These are phyloP conservation scores for Fusarium sp. DNA, from an alignment of 2,329 filamentous ascomycete genomes.

Conservation along the genomic window DNA sequence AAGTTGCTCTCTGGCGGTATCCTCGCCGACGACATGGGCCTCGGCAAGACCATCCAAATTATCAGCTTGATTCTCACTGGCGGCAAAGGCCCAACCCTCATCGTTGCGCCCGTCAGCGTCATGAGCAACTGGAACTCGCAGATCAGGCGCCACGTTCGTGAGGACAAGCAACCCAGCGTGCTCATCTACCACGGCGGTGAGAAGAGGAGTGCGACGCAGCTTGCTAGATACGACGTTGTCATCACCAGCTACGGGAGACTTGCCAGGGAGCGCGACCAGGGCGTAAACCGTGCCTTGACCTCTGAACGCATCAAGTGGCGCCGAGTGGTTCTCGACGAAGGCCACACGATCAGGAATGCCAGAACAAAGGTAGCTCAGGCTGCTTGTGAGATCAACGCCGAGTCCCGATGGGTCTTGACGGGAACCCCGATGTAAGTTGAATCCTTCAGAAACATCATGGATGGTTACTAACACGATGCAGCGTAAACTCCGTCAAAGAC, in stretches of 20 bases:
- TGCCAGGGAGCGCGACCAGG: conserved; percentile 68
- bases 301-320: conserved; percentile 70
- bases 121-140: conserved; percentile 93
- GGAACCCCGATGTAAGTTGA: conserved; percentile 79
- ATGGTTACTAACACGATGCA: conserved; percentile 48
- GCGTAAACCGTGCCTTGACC: conserved; percentile 56
- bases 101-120: conserved; percentile 83
- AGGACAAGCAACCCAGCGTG: conserved; percentile 71
- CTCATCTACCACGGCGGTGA: conserved; percentile 78
- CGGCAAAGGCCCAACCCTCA: conserved; percentile 73
- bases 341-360: conserved; percentile 83
- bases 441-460: not conserved
- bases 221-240: conserved; percentile 77
- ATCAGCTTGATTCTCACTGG: conserved; percentile 79
- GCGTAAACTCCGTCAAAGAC: conserved; percentile 82
- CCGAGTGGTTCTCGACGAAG: conserved; percentile 84
- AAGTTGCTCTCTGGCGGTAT: conserved; percentile 82
- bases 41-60: conserved; percentile 89
- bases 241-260: conserved; percentile 88
- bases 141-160: conserved; percentile 75
- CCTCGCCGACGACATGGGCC: conserved; percentile 88
- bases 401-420: conserved; percentile 81
- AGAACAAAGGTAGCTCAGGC: conserved; percentile 77
- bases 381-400: conserved; percentile 72
- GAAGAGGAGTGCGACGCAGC: conserved; percentile 66